Conservation (phyloP, 805 yeast species). For the Yarrowia sp. region DNA sequence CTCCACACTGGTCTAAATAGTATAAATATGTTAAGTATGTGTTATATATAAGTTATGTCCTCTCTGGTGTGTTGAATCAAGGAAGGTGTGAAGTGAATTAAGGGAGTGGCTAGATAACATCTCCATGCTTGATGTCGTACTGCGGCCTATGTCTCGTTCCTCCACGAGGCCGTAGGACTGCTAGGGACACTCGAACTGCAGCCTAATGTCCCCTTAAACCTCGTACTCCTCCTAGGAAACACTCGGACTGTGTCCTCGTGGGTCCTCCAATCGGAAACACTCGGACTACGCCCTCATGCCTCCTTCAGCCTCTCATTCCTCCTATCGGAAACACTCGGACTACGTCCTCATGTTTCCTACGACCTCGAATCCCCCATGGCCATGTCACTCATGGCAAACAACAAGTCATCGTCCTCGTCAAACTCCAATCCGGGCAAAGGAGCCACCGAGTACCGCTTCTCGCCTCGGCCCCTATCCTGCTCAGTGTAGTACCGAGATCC, state of each 20-base stretch:
- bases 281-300: not conserved
- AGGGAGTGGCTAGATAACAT: no score
- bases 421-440: conserved; percentile 29
- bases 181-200: no score
- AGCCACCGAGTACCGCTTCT: conserved; percentile 40
- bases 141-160: no score
- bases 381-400: conserved; percentile 54
- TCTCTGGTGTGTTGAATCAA: not conserved
- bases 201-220: no score
- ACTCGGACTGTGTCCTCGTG: no score
- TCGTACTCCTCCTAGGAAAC: no score
- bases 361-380: conserved; percentile 37
- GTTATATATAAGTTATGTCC: conserved; percentile 32
- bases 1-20: not conserved
- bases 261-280: no score
- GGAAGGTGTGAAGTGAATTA: no score
- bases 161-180: no score
- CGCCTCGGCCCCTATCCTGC: conserved; percentile 35
- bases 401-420: conserved; percentile 50
- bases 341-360: not conserved
- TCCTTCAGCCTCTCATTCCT: not conserved
- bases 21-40: conserved; percentile 29
- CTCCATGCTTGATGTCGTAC: no score
- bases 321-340: not conserved
- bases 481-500: conserved; percentile 29